Evolutionary conservation across 169 alveolate species (phyloP).

Genomic region (Eimeria acervulina): DNA sequence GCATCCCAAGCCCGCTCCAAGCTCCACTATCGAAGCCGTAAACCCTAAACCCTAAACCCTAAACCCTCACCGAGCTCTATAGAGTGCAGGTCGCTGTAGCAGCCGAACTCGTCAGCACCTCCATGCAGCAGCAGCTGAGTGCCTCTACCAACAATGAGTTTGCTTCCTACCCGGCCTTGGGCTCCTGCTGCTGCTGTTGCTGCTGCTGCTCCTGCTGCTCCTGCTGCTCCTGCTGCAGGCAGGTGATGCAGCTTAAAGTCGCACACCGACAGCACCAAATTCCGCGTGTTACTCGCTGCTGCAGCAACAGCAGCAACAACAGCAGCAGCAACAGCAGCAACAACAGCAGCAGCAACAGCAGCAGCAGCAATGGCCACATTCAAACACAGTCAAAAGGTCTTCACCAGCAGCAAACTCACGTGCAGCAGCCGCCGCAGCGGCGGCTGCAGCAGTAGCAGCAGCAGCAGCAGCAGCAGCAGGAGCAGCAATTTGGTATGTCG

Average conservation of each 20-base stretch:
- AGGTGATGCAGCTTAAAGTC: conserved; percentile 60
- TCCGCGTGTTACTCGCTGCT: background rate
- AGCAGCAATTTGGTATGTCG: background rate
- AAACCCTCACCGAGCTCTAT: background rate
- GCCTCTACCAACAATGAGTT: conserved; percentile 5
- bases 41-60: conserved; percentile 39
- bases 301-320: background rate
- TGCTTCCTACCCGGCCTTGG: background rate
- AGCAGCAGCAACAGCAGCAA: background rate
- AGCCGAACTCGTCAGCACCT: conserved; percentile 55
- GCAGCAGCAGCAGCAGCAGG: background rate
- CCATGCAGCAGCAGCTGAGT: conserved; percentile 71
- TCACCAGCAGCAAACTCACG: background rate
- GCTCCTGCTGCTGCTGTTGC: background rate
- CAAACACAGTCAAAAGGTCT: background rate
- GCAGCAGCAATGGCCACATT: background rate
- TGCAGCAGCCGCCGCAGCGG: background rate
- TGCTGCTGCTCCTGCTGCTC: background rate
- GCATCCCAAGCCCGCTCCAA: too few relatives aligned
- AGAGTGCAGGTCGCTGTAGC: conserved; percentile 18
- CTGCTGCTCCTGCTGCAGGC: background rate
- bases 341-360: background rate
- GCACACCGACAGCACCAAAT: conserved; percentile 81
- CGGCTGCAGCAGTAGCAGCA: background rate
- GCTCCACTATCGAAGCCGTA: too few relatives aligned